Base-by-base conservation (phyloP, 2,329 filamentous ascomycete genomes). In the Chaetomium sp. region DNA sequence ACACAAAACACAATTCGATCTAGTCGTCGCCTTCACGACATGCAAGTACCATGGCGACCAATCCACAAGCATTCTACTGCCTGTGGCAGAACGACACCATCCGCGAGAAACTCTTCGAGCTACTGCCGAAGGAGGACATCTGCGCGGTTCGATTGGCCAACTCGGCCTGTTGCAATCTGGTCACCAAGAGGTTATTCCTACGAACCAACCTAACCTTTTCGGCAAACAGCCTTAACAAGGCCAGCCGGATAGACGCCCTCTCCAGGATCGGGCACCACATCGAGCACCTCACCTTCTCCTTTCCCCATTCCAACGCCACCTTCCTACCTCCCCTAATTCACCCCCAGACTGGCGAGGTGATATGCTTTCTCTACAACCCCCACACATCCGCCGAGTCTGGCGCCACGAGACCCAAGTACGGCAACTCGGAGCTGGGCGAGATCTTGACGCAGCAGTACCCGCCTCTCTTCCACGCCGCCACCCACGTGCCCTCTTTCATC, bases 301-400 rank as follows among this genome's bases (percentile, higher is more conserved):
- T 96, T 70, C 85, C 91, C 31, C 92, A 96, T 77, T 87, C 86
- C 6, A 79, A 85, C n/a, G 85, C 90, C 60, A 95, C 91, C 50
- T 93, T 93, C 74, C 82, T 96, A 9, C 90, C 92, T 19, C 92
- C 92, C n/a, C 83, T 97, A 54, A 83, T 96, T 47, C 89, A 96
- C 74, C 90, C 91, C 3, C 76, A 83, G 67, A 92, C 88, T 10
- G 92, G 92, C 51, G 86, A 87, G 67, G 91, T 96, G 80, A 86
- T 92, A 73, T 86, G 82, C 71, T 96, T 96, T 76, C 80, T 93
- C 57, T 96, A 96, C 79, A 90, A 87, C 63, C 92, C 93, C 19
- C 89, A 92, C 72, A 86, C 85, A 2, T 87, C 87, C 49, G 85
- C 86, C 74, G 83, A 83, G 33, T 86, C 82, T 62, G 85, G 82